Base-by-base conservation (phyloP, 1,284 basidiomycete species). In the Puccinia polysora region DNA sequence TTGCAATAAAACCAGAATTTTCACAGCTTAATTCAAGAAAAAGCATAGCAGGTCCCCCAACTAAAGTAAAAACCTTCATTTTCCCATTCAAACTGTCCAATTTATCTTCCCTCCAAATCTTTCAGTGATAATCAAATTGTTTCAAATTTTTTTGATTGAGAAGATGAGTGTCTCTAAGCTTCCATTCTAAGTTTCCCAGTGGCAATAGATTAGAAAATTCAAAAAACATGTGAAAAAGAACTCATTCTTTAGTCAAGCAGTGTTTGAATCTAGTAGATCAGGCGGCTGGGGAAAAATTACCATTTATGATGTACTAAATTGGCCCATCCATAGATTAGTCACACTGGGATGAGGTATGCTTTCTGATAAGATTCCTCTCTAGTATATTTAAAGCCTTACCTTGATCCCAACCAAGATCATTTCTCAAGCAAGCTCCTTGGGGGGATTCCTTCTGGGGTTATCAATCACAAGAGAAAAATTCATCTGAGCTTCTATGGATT, bases 181-280 rank as follows among this genome's bases (percentile, higher is more conserved):
- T n/a, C n/a, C n/a, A n/a, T n/a, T n/a, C n/a, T n/a, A n/a, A n/a
- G n/a, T n/a, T n/a, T n/a, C n/a, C n/a, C 15, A 10, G 34, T 2
- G n/a, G 10, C 34, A 36, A 55, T 10, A 7, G 65, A 23, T 2
- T 55, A 38, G 20, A 59, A 38, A 43, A 43, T 23, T 12, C 65
- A 43, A 34, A 58, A 69, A 30, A 25, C 65, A 69, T 15, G 65
- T 69, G 23, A 53, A 55, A 59, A 53, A 69, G 43, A 58, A 59
- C 14, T 30, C 4, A 28, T 15, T 58, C 55, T 69, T 69, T 10
- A 34, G 58, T 4, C 45, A 28, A 43, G 25, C 5, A 2, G 14
- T 45, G 23, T 30, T 20, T 6, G 53, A 32, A 8, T 58, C 30
- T n/a, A 69, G 47, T 2, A 23, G 25, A 12, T 34, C 25, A 20